Evolutionary conservation across 495 filamentous ascomycete species (phyloP).

Genomic region (Friedmanniomyces simplex): DNA sequence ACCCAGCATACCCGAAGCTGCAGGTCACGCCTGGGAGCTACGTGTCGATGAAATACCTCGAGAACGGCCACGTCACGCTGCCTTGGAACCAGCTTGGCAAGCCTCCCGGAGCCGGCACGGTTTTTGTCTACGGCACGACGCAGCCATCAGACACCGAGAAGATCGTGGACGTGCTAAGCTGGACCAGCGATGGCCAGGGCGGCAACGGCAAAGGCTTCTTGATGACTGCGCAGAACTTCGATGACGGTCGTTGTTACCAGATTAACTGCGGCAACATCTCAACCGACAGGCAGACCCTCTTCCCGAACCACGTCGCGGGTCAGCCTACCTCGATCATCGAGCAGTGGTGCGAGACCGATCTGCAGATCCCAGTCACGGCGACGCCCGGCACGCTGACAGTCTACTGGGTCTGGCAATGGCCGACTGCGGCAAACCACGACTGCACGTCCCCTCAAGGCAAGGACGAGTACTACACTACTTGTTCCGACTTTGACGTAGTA

Average conservation of each 20-base stretch:
- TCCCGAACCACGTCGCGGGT: slow-evolving; percentile 32
- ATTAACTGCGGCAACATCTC: slow-evolving; percentile 45
- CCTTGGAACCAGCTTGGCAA: slow-evolving; percentile 49
- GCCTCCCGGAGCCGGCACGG: slow-evolving; percentile 58
- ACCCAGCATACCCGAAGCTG: slow-evolving; percentile 47
- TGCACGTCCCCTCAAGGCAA: slow-evolving; percentile 42
- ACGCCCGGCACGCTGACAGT: slow-evolving; percentile 53
- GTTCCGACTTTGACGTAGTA: slow-evolving; percentile 63
- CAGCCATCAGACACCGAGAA: slow-evolving; percentile 50
- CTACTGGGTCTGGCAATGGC: slow-evolving; percentile 95
- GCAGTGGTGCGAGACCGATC: slow-evolving; percentile 68
- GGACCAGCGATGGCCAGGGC: slow-evolving; percentile 66
- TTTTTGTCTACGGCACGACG: slow-evolving; percentile 76
- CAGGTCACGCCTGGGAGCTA: slow-evolving; percentile 55
- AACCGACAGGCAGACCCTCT: slow-evolving; percentile 40
- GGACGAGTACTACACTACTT: slow-evolving; percentile 69
- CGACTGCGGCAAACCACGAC: slow-evolving; percentile 40
- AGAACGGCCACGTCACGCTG: slow-evolving; percentile 84
- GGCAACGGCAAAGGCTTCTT: slow-evolving; percentile 65
- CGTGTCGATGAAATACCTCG: slow-evolving; percentile 64
- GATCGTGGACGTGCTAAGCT: slow-evolving; percentile 60
- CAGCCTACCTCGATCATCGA: slow-evolving; percentile 28
- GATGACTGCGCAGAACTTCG: slow-evolving; percentile 62
- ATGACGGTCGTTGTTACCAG: slow-evolving; percentile 80
- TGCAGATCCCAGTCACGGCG: slow-evolving; percentile 53